Base-by-base conservation (phyloP, 148 eudicot genomes). In the Vaccinium myrtillus region DNA sequence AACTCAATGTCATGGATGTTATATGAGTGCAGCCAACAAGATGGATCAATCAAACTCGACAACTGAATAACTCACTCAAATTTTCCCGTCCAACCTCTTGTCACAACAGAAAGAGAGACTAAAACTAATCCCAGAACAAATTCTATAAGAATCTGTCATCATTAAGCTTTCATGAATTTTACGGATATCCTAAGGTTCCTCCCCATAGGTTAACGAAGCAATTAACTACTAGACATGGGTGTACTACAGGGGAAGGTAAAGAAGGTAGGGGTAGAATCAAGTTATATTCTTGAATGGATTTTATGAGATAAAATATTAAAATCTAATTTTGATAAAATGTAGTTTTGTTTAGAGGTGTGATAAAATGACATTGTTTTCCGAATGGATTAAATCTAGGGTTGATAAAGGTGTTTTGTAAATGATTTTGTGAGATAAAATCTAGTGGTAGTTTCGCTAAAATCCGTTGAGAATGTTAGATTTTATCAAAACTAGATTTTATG, bases 11-110 rank as follows among this genome's bases (percentile, higher is more conserved):
- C 53, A 36, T 21, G 25, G 49, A 71, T 73, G 12, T 46, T 56
- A 59, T 67, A 61, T 18, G 51, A 70, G 54, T 39, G 21, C 36
- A 61, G 51, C 78, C 54, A 67, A 53, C 18, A 73, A 67, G 63
- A 65, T 54, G 77, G 51, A 77, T 53, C 61, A 53, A 56, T 80
- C 70, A 30, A 77, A 0, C 75, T 59, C 48, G 23, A 70, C 75
- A 11, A 70, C 15, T 14, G 67, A 32, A 56, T 79, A 55, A 19
- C 49, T 79, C 1, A 30, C 55, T 32, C 1, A 30, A 27, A 30
- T 23, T 56, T 30, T 55, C 30, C 81, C 25, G 5, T 27, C 48
- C 56, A 56, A 55, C 18, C 12, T 55, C 49, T 48, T 10, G 21
- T 49, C 79, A 49, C n/a, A 18, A 51, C 43, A 30, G 49, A 56